A percentile compares a stretch with the other conserved stretches of the same genome.
These are phyloP conservation scores for Secale cereale DNA, from an alignment of 176 grass and related monocot genomes.

Conservation along the genomic window DNA sequence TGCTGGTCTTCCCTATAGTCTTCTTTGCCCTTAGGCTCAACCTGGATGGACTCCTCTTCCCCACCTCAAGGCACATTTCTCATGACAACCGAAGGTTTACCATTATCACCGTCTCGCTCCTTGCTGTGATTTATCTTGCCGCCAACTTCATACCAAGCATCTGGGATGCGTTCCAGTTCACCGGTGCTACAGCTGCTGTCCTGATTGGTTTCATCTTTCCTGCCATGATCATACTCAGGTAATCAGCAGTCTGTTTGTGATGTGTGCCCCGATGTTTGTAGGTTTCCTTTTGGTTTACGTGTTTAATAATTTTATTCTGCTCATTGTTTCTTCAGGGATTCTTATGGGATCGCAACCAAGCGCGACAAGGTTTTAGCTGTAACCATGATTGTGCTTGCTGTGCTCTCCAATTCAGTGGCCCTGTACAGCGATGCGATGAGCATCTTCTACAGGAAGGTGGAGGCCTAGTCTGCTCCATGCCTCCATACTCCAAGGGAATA, in stretches of 20 bases:
- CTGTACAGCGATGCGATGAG: constrained; percentile 58
- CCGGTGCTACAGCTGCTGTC: constrained; percentile 71
- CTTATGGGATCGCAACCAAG: constrained; percentile 55
- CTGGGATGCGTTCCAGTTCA: constrained; percentile 91
- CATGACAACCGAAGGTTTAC: constrained; percentile 57
- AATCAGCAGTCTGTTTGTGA: background rate
- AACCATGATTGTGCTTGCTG: constrained; percentile 79
- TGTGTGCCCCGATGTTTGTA: background rate
- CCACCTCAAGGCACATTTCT: constrained; percentile 49
- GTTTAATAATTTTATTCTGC: background rate
- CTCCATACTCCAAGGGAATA: background rate
- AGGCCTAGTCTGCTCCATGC: constrained; percentile 34
- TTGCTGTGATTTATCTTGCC: constrained; percentile 64
- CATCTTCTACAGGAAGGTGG: constrained; percentile 63
- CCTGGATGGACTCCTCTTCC: constrained; percentile 81
- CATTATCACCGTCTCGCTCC: constrained; percentile 45
- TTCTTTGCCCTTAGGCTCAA: constrained; percentile 86
- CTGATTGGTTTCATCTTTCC: constrained; percentile 92
- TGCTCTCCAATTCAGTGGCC: constrained; percentile 65
- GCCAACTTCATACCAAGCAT: constrained; percentile 84
- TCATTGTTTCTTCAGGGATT: constrained; percentile 48
- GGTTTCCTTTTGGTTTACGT: background rate
- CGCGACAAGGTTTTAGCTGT: constrained; percentile 68
- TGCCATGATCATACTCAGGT: constrained; percentile 74
- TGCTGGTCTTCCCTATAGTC: constrained; percentile 92